These are phyloP conservation scores for Blastobotrys muscicola DNA, from an alignment of 805 yeast species.

Conservation along the genomic window DNA sequence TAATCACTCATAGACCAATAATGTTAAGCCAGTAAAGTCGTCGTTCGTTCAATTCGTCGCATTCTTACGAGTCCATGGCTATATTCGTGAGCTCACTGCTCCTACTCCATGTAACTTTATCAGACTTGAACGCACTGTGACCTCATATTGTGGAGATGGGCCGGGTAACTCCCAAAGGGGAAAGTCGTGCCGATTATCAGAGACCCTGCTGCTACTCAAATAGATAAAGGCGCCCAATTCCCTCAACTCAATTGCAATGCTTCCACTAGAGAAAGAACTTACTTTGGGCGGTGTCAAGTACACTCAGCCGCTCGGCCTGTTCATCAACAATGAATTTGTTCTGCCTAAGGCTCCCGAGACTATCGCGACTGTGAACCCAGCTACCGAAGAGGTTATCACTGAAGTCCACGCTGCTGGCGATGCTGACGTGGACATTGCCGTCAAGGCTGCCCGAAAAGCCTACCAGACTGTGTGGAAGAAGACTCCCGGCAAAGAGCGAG, in stretches of 20 bases:
- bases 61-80: too few relatives aligned
- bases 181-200: background rate
- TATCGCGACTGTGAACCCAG: constrained; percentile 54
- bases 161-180: background rate
- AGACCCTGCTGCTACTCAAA: background rate
- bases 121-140: too few relatives aligned
- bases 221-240: background rate
- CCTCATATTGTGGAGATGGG: too few relatives aligned
- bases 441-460: constrained; percentile 73
- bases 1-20: too few relatives aligned
- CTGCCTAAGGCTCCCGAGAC: constrained; percentile 49
- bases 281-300: constrained; percentile 51
- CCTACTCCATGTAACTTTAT: background rate
- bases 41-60: too few relatives aligned
- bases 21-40: too few relatives aligned
- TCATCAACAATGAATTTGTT: constrained; percentile 72
- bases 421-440: constrained; percentile 78
- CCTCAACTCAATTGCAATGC: constrained; percentile 7
- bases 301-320: constrained; percentile 75
- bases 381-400: constrained; percentile 63
- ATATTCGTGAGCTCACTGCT: background rate
- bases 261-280: constrained; percentile 14
- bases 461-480: constrained; percentile 63
- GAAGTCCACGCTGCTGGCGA: constrained; percentile 65
- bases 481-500: constrained; percentile 60